These are phyloP conservation scores for Calocera cornea DNA, from an alignment of 768 basidiomycete genomes.

Conservation along the genomic window DNA sequence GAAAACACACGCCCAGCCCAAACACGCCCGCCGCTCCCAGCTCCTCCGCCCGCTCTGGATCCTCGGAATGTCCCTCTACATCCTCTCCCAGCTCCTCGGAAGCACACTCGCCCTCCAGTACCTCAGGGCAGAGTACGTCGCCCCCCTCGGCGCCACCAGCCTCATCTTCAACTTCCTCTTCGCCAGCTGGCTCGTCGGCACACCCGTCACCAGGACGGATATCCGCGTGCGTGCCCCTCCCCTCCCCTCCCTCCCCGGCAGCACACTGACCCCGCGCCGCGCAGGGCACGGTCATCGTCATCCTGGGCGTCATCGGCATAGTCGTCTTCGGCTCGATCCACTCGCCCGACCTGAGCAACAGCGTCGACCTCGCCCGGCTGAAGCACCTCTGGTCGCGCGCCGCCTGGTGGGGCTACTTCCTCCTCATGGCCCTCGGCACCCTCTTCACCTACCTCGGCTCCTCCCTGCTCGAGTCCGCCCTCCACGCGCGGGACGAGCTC, in stretches of 20 bases:
- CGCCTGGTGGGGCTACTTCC: conserved; percentile 87
- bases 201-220: conserved; percentile 69
- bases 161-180: conserved; percentile 95
- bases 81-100: conserved; percentile 76
- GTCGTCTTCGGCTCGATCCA: conserved; percentile 79
- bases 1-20: conserved; percentile 61
- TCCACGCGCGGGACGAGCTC: conserved; percentile 37
- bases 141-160: conserved; percentile 83
- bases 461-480: conserved; percentile 57
- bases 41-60: conserved; percentile 82
- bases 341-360: conserved; percentile 50
- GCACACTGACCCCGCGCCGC: not conserved
- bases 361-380: conserved; percentile 54
- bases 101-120: conserved; percentile 78
- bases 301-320: conserved; percentile 75
- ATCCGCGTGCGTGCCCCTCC: conserved; percentile 46
- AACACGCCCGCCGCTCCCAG: conserved; percentile 55
- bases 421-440: conserved; percentile 59
- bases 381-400: conserved; percentile 72
- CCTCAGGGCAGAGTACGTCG: conserved; percentile 94
- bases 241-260: not conserved
- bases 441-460: conserved; percentile 53
- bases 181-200: conserved; percentile 72
- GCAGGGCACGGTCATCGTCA: conserved; percentile 70
- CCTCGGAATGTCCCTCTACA: conserved; percentile 86